Conservation (phyloP, 2,329 filamentous ascomycete genomes). For the Neofusicoccum ribis region DNA sequence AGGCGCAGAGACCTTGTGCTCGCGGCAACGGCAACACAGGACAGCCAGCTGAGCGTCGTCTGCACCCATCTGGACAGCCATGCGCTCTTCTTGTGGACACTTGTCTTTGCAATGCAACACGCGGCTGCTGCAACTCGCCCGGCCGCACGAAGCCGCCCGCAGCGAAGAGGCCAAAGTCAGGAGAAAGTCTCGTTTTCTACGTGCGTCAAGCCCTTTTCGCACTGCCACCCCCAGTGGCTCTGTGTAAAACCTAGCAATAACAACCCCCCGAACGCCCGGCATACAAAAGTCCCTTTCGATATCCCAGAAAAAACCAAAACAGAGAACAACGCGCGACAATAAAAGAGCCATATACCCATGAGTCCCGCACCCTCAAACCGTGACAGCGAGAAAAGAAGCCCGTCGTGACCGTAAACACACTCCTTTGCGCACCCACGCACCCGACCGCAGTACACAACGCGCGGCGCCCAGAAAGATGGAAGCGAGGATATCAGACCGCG, state of each 20-base stretch:
- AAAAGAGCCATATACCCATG: slow-evolving; percentile 4
- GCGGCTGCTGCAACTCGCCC: too few species aligned
- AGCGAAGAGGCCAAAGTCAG: background rate
- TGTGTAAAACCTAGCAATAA: background rate
- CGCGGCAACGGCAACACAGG: too few species aligned
- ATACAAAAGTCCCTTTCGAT: background rate
- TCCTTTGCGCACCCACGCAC: background rate
- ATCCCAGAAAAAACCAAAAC: background rate
- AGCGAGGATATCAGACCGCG: slow-evolving; percentile 11
- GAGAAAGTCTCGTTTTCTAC: slow-evolving; percentile 15
- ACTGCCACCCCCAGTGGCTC: background rate
- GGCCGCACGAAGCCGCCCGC: too few species aligned
- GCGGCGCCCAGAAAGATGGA: slow-evolving; percentile 11
- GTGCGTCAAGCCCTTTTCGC: background rate
- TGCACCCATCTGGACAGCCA: too few species aligned
- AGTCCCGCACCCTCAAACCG: background rate
- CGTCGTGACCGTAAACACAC: slow-evolving; percentile 12
- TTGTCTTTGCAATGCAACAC: too few species aligned
- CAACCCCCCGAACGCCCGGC: slow-evolving; percentile 11
- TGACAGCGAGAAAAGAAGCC: background rate
- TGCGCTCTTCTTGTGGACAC: too few species aligned
- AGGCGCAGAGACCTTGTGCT: too few species aligned
- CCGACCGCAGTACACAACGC: slow-evolving; percentile 6
- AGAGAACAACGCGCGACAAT: background rate
- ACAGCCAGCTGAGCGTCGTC: too few species aligned